Evolutionary conservation across 2,329 filamentous ascomycete genomes (phyloP), one percentile per base, ranked within the genome.

Genomic region (Diplocarpon rosae): DNA sequence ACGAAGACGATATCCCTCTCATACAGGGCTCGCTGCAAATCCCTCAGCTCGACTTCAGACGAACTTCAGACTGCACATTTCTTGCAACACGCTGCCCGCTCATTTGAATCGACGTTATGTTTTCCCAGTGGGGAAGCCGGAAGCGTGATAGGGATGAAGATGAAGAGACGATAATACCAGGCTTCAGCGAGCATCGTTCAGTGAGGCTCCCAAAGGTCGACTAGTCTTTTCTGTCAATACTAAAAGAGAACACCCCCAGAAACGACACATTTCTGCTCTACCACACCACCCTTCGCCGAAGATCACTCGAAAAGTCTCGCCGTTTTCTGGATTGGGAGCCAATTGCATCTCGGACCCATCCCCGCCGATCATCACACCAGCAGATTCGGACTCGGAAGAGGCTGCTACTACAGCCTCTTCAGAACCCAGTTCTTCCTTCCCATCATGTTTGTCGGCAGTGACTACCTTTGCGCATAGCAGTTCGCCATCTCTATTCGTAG

Each of bases 181-280:
- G 59, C 42, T 61, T 61, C 45, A 51, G 56, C 39, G 58, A 59
- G 35, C 59, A 62, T 46, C 52, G 59, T 39, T 55, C 43, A 33
- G 59, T 60, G 50, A 55, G 51, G 41, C 32, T 47, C 15, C 24
- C n/a, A 24, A 11, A 13, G 37, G 13, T 3, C 10, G 28, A 20
- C 9, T 44, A 2, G 12, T 33, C 13, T 11, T 37, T 44, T n/a
- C n/a, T 14, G 9, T 37, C 42, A 29, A 16, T 30, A 28, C 24
- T 29, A 45, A 51, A 45, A 52, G 41, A 14, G 31, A 24, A 27
- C 27, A 24, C n/a, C n/a, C n/a, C n/a, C 36, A 62, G 59, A 62
- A 62, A 59, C 59, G 59, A 29, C 57, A 47, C 24, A 58, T 59
- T 41, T 52, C 56, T 35, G 38, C 47, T 36, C 42, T 59, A 27